Evolutionary conservation across 1,284 basidiomycete genomes (phyloP).

Genomic region (Waitea zeae): DNA sequence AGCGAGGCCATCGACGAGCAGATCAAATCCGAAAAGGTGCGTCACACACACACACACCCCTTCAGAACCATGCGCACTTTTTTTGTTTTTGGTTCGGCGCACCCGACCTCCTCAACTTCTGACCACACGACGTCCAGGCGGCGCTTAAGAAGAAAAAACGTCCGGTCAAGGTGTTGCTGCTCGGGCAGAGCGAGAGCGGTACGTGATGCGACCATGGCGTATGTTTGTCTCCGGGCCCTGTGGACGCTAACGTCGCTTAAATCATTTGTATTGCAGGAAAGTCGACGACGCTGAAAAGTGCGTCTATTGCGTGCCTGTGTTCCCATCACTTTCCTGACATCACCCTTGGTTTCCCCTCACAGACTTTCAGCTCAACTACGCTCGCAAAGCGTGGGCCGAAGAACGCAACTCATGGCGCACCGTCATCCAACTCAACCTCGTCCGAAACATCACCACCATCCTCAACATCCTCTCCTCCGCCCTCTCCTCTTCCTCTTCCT

Average conservation of each 20-base stretch:
- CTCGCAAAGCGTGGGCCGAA: conserved; percentile 44
- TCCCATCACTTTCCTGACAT: neutral
- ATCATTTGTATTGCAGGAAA: conserved; percentile 25
- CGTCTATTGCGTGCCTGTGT: conserved; percentile 1
- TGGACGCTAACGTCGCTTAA: no score
- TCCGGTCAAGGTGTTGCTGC: conserved; percentile 44
- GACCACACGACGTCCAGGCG: conserved; percentile 8
- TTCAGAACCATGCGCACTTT: no score
- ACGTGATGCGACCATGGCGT: conserved; percentile 7
- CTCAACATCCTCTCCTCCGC: conserved; percentile 32
- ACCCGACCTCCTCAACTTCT: no score
- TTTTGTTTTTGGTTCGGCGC: no score
- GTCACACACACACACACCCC: no score
- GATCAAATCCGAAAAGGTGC: conserved; percentile 38
- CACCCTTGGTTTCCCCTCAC: conserved; percentile 2
- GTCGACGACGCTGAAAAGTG: conserved; percentile 36
- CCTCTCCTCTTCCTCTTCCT: conserved; percentile 32
- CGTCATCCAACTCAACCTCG: conserved; percentile 60
- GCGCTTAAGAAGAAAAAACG: conserved; percentile 32
- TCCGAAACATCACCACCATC: conserved; percentile 46
- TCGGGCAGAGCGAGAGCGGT: conserved; percentile 55
- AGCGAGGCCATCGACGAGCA: conserved; percentile 51
- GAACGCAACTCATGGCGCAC: conserved; percentile 55
- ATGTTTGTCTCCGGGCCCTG: neutral
- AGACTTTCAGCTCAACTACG: conserved; percentile 61